Evolutionary conservation across 2,329 filamentous ascomycete genomes (phyloP).

Genomic region (Fusarium continuum): DNA sequence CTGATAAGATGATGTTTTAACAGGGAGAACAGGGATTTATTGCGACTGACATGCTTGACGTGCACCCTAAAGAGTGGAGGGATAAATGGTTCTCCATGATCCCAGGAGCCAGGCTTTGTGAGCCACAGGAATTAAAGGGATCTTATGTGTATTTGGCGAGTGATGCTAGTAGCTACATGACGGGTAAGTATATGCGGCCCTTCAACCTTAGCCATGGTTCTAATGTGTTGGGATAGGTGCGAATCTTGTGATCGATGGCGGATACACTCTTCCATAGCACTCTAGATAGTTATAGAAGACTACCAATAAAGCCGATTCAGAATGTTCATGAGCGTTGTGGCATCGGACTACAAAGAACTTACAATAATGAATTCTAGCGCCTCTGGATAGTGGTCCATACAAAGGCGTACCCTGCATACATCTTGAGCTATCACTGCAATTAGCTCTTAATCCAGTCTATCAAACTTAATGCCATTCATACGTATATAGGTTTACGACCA

Average conservation of each 20-base stretch:
- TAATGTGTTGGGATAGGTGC: conserved; percentile 20
- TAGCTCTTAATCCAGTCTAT: no score
- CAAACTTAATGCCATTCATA: no score
- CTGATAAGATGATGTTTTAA: neutral
- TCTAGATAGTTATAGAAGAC: no score
- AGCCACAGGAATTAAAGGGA: conserved; percentile 49
- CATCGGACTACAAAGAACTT: no score
- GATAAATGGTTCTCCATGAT: conserved; percentile 35
- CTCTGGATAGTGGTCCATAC: no score
- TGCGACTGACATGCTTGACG: conserved; percentile 36
- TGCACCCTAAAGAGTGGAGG: conserved; percentile 35
- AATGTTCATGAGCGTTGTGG: no score
- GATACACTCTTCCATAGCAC: conserved; percentile 40
- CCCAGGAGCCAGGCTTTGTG: conserved; percentile 39
- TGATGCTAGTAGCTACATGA: conserved; percentile 54
- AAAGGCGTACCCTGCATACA: no score
- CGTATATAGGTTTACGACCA: no score
- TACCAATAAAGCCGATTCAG: no score
- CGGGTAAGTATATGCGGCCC: conserved; percentile 37
- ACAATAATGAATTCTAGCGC: no score
- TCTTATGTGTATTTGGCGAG: conserved; percentile 52
- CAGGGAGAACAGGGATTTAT: conserved; percentile 27
- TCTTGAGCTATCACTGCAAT: no score
- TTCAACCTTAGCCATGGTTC: neutral
- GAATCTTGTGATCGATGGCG: conserved; percentile 42